A percentile compares a stretch with the other conserved stretches of the same genome.
phyloP scores from a whole-genome alignment of 306 rosid genomes.

The Cyamopsis tetragonoloba region DNA sequence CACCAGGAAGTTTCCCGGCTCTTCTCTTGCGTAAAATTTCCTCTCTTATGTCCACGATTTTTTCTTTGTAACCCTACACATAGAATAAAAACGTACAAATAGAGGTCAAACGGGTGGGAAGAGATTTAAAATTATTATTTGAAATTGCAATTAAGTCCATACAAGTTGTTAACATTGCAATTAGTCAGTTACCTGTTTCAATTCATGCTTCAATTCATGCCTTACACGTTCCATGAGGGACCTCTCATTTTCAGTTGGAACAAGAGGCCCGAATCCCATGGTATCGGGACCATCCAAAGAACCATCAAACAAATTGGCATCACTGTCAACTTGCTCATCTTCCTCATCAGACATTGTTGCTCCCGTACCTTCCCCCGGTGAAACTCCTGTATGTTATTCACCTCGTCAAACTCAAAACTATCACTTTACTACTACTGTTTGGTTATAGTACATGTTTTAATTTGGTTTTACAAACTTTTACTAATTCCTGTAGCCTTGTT shows the following conservation, averaged over 20 bases:
- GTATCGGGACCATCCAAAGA: constrained; percentile 70
- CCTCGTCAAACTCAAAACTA: constrained; percentile 3
- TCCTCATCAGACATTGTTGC: constrained; percentile 99
- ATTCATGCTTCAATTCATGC: constrained; percentile 90
- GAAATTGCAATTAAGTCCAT: background rate
- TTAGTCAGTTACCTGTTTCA: constrained; percentile 61
- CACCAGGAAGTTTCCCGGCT: constrained; percentile 99
- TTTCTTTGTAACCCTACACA: constrained; percentile 84
- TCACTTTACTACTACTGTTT: background rate
- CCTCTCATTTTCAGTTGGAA: constrained; percentile 96
- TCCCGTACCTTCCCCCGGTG: constrained; percentile 97
- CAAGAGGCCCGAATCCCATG: constrained; percentile 97
- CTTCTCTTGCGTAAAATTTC: constrained; percentile 97
- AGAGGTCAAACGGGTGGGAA: background rate
- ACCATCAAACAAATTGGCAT: constrained; percentile 77
- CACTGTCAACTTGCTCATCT: constrained; percentile 85
- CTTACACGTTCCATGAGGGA: constrained; percentile 98
- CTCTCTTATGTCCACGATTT: constrained; percentile 94
- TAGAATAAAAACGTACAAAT: background rate
- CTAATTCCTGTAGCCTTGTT: constrained; percentile 16
- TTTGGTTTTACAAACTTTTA: too few species aligned
- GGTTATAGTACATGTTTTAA: background rate
- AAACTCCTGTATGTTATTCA: constrained; percentile 61
- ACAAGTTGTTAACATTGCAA: background rate
- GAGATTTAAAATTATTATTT: background rate